Evolutionary conservation across 345 rosid species (phyloP).

Genomic region (Euphorbia lathyris): DNA sequence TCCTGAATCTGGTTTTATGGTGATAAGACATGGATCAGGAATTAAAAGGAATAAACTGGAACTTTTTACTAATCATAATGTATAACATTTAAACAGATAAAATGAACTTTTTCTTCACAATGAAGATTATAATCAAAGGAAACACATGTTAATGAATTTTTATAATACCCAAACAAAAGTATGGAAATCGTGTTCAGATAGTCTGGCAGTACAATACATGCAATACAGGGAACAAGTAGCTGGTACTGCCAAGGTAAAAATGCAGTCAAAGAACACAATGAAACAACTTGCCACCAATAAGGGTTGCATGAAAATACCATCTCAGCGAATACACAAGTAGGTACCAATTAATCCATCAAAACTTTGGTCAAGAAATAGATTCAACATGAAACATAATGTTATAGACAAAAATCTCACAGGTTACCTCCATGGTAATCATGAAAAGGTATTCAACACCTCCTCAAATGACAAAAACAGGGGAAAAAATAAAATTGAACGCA

Average conservation of each 20-base stretch:
- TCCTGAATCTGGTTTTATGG: conserved; percentile 57
- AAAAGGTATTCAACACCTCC: neutral
- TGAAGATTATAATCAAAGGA: neutral
- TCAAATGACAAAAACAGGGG: neutral
- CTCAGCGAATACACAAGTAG: neutral
- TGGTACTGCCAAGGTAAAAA: neutral
- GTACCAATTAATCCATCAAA: neutral
- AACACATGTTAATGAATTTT: neutral
- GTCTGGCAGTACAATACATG: neutral
- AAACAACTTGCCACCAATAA: neutral
- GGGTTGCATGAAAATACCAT: neutral
- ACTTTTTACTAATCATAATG: neutral
- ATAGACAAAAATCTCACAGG: neutral
- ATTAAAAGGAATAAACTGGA: neutral
- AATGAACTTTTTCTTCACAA: neutral
- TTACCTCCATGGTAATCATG: neutral
- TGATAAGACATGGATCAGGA: conserved; percentile 12
- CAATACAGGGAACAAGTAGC: neutral
- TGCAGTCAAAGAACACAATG: neutral
- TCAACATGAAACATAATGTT: neutral
- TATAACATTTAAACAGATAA: neutral
- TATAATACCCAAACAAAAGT: neutral
- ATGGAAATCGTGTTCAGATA: neutral
- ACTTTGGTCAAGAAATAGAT: neutral
- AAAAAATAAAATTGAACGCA: neutral